Base-by-base conservation (phyloP, 1,139 yeast genomes). In the Debaryomyces singareniensis region DNA sequence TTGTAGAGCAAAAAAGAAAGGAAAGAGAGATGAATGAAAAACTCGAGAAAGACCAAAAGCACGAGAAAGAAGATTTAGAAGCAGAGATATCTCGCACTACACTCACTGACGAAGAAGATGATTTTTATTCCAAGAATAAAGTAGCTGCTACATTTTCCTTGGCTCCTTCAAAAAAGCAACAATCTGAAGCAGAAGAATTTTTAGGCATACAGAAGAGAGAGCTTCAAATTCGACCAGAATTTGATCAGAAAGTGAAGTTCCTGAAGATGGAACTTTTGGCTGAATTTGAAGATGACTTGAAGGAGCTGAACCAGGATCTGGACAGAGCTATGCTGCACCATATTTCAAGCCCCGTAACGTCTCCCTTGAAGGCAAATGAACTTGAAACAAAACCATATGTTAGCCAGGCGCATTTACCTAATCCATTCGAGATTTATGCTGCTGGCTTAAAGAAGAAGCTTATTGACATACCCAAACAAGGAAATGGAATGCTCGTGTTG, bases 91-190 rank as follows among this genome's bases (percentile, higher is more conserved):
- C 64, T 1, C 56, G 45, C 28, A 51, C 53, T 1, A 45, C 71
- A 1, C 43, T 65, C 13, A 60, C 69, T 2, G 72, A 66, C 32
- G 71, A 65, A 37, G 72, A 66, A 35, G 44, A 58, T 14, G 71
- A 63, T 32, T 35, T 57, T 26, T 47, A 45, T 7, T 53, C 43
- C 12, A 37, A 44, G 5, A 43, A 45, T 30, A 51, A 49, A 13
- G 38, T 42, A 2, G 42, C 44, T 3, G 45, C 44, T 6, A 37
- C 50, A 18, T n/a, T n/a, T n/a, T 18, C 21, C 7, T 7, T 7
- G 7, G 9, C 21, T 2, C 42, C 51, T 2, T 15, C 32, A 7
- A 36, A 43, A 12, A 58, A 55, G 30, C 58, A 61, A 28, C 41
- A 62, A 14, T 48, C 51, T 24, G 55, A 59, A 33, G 55, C 55